Evolutionary conservation across 257 asterid species (phyloP).

Genomic region (Solanum pinnatisectum): DNA sequence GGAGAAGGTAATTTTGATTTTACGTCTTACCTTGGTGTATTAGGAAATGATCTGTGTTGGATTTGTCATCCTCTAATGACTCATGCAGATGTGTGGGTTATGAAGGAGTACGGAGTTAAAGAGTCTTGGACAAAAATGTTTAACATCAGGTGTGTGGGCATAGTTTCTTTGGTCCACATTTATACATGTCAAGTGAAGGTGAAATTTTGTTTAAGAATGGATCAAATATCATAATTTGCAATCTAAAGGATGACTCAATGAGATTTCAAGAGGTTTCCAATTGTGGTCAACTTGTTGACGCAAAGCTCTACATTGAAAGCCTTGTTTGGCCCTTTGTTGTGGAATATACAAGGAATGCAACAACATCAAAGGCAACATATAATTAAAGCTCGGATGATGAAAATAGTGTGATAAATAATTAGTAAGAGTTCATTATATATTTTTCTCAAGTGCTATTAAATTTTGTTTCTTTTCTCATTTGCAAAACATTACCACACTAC

Average conservation of each 20-base stretch:
- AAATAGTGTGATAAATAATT: neutral
- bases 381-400: neutral
- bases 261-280: neutral
- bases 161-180: neutral
- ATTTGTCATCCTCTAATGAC: conserved; percentile 8
- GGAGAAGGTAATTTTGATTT: neutral
- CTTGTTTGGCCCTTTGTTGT: conserved; percentile 9
- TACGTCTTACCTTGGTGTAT: conserved; percentile 8
- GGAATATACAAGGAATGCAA: neutral
- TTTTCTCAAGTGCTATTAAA: neutral
- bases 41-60: conserved; percentile 22
- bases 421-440: neutral
- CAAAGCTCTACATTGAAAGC: conserved; percentile 16
- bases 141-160: neutral
- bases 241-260: neutral
- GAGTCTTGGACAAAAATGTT: neutral
- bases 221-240: neutral
- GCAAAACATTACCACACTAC: neutral
- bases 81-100: neutral
- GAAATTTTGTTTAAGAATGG: neutral
- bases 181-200: neutral
- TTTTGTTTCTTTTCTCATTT: neutral
- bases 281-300: neutral
- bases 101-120: neutral
- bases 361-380: neutral